Base-by-base conservation (phyloP, 768 basidiomycete genomes). In the Agrocybe praecox region DNA sequence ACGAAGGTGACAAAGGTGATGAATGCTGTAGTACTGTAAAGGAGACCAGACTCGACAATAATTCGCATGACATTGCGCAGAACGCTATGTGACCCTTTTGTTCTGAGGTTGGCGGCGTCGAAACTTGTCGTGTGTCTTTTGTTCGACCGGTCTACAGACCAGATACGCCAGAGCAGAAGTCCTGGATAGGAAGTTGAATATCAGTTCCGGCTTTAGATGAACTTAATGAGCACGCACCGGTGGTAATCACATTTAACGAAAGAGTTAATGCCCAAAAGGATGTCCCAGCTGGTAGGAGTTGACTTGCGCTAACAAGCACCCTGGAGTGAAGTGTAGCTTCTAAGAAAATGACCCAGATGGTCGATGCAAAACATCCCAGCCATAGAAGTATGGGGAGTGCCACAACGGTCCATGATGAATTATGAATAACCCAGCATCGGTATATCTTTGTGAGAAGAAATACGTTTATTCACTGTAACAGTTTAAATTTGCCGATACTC, bases 21-120 rank as follows among this genome's bases (percentile, higher is more conserved):
- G 45, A 69, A 40, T 3, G 57, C 57, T 14, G 56, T 55, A 6
- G 58, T 46, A 5, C 65, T 68, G 56, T 70, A 70, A 24, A 72
- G 52, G 15, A 67, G 36, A 10, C 67, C 71, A 2, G 69, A 71
- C 56, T 72, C 71, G 44, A 72, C 56, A 53, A 72, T 63, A 51
- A 65, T 67, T 14, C 62, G 63, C 51, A 70, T 70, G 34, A 65
- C 62, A 6, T 53, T 46, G 6, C 53, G 23, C 15, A 63, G 46
- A 17, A 34, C 45, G 15, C 49, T 53, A 32, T 21, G 34, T 8
- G 40, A 22, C 5, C 33, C 29, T 11, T 19, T 34, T 40, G 6
- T 40, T 40, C 36, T n/a, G 5, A 14, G 36, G 12, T n/a, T 4
- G 12, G 36, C 36, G 14, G n/a, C 40, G 26, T 9, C 18, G 19